Evolutionary conservation across 1,284 basidiomycete species (phyloP).

Genomic region (Tilletia horrida): DNA sequence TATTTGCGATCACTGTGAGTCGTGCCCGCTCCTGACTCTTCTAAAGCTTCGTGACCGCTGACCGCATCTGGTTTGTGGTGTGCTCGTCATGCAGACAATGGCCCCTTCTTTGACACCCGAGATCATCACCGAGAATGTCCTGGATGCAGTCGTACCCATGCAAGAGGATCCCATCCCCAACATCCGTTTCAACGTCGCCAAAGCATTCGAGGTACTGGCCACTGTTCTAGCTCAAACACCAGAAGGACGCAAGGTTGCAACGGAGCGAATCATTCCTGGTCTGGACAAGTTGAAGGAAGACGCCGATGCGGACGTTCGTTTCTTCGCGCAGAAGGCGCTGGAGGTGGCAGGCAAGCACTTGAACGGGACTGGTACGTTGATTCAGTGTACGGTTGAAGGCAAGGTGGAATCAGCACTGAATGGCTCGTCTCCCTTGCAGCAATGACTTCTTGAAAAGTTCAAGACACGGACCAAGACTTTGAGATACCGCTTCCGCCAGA

Average conservation of each 20-base stretch:
- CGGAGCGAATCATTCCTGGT: conserved; percentile 72
- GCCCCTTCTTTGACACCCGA: conserved; percentile 84
- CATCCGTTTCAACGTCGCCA: conserved; percentile 98
- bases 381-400: too few relatives aligned
- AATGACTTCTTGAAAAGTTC: conserved; percentile 6
- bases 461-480: not conserved
- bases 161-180: conserved; percentile 93
- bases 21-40: conserved; percentile 21
- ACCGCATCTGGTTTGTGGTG: not conserved
- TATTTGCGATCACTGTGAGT: conserved; percentile 91
- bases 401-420: not conserved
- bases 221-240: conserved; percentile 65
- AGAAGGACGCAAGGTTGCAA: conserved; percentile 73
- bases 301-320: conserved; percentile 90
- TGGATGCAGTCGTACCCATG: conserved; percentile 79
- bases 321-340: conserved; percentile 58
- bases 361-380: conserved; percentile 13
- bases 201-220: conserved; percentile 71
- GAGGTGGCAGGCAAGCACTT: conserved; percentile 31
- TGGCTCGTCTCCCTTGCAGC: not conserved
- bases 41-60: not conserved
- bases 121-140: conserved; percentile 79
- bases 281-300: conserved; percentile 86
- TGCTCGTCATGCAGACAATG: conserved; percentile 68
- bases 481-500: not conserved